Percentiles rank a stretch among this genome's conserved stretches.
Conservation (phyloP, 768 basidiomycete genomes). For the Nevesoporus exiguus region DNA sequence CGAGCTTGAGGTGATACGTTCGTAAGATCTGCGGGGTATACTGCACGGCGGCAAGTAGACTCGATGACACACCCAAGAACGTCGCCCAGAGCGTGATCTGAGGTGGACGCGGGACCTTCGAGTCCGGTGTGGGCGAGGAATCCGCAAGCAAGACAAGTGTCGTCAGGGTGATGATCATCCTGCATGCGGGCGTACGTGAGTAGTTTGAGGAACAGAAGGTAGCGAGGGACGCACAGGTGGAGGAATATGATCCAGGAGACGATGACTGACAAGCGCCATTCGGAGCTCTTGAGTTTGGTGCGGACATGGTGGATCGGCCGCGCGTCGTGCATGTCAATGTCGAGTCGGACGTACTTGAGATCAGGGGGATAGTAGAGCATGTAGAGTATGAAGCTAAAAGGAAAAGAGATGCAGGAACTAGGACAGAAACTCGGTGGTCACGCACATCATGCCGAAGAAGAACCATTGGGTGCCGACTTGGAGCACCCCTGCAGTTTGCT, state of each 20-base stretch:
- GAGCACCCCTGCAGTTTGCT: constrained; percentile 75
- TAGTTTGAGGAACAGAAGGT: not conserved
- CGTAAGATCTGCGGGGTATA: constrained; percentile 84
- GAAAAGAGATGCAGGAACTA: not conserved
- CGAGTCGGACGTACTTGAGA: constrained; percentile 62
- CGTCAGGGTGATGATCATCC: constrained; percentile 48
- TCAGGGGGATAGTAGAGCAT: constrained; percentile 88
- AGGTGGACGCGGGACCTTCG: constrained; percentile 34
- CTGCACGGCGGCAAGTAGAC: constrained; percentile 75
- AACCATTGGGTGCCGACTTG: constrained; percentile 85
- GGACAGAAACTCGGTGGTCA: constrained; percentile 7
- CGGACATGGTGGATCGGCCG: constrained; percentile 42
- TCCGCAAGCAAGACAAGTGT: constrained; percentile 61
- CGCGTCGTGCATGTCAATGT: constrained; percentile 40
- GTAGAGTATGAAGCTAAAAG: constrained; percentile 78
- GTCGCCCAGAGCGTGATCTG: constrained; percentile 68
- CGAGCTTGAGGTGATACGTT: constrained; percentile 75
- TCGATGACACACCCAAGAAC: constrained; percentile 80
- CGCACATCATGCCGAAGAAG: constrained; percentile 80
- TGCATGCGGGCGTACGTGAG: not conserved
- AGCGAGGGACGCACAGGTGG: constrained; percentile 62
- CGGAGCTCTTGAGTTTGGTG: constrained; percentile 51
- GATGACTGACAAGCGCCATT: constrained; percentile 77
- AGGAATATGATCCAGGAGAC: constrained; percentile 67
- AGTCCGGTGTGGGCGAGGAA: constrained; percentile 35